Evolutionary conservation across 768 basidiomycete genomes (phyloP), one percentile per base, ranked within the genome.

Genomic region (Auricularia sp.): DNA sequence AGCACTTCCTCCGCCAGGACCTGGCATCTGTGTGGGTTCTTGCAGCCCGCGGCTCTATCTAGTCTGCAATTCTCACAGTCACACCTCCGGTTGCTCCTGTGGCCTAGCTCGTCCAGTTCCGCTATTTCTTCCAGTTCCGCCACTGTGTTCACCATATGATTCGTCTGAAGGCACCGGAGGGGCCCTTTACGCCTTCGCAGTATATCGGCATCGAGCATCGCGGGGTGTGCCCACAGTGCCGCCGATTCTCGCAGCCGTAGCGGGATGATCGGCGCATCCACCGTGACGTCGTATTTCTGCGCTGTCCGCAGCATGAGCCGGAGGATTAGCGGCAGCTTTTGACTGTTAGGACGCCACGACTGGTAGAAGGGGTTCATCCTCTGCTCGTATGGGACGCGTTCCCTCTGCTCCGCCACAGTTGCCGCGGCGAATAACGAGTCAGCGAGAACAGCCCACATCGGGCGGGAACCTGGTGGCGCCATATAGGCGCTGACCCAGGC

Each of bases 361-460:
- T 54, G 53, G 6, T 8, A 7, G 23, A 8, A 29, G 8, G 6
- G 23, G 53, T 54, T 54, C 6, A n/a, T n/a, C n/a, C n/a, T n/a
- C n/a, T n/a, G n/a, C n/a, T n/a, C n/a, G n/a, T n/a, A n/a, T n/a
- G n/a, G n/a, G n/a, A n/a, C n/a, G n/a, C n/a, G n/a, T n/a, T n/a
- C n/a, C n/a, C n/a, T n/a, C n/a, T n/a, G n/a, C n/a, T n/a, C n/a
- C n/a, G n/a, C n/a, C 6, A 6, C 21, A 6, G n/a, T 21, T 29
- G 53, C 21, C 18, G 18, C 18, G 6, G 8, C 21, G 14, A 54
- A n/a, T 7, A 54, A 10, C 6, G 14, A 67, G 63, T 77, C 73
- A 18, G 72, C 73, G 0, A 76, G 43, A 0, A 36, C 10, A 0
- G 74, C 70, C 76, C 76, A 77, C 10, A 64, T n/a, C 10, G 76